Evolutionary conservation across 192 early-diverging fungal genomes (phyloP).

Genomic region (Linnemannia hyalina): DNA sequence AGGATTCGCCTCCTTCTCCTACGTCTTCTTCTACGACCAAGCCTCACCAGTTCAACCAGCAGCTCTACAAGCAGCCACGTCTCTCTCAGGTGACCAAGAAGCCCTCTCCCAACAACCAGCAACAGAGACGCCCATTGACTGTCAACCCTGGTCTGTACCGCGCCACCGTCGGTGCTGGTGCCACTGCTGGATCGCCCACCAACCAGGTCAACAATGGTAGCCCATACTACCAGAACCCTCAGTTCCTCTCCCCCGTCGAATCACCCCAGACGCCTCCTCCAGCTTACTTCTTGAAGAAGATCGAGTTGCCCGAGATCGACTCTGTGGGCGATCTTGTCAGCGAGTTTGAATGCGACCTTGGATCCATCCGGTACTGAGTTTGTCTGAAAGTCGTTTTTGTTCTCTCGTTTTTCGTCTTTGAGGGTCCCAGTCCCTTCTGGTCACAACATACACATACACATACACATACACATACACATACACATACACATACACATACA

Average conservation of each 20-base stretch:
- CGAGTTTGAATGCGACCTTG: slow-evolving; percentile 41
- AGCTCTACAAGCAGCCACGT: slow-evolving; percentile 34
- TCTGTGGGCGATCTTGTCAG: slow-evolving; percentile 37
- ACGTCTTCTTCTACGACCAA: neutral
- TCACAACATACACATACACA: neutral
- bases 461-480: neutral
- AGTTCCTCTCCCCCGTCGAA: slow-evolving; percentile 39
- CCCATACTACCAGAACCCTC: slow-evolving; percentile 31
- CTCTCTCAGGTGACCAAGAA: slow-evolving; percentile 2
- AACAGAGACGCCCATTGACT: slow-evolving; percentile 11
- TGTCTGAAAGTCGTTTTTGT: neutral
- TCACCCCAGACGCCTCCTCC: slow-evolving; percentile 48
- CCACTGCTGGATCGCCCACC: neutral
- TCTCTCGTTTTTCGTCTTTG: neutral
- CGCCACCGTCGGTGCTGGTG: neutral
- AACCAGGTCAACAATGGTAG: slow-evolving; percentile 29
- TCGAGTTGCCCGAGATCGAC: slow-evolving; percentile 38
- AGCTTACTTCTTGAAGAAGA: slow-evolving; percentile 36
- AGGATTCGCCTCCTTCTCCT: slow-evolving; percentile 13
- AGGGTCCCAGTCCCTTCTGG: neutral
- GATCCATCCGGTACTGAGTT: slow-evolving; percentile 32
- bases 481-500: neutral
- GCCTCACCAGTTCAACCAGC: slow-evolving; percentile 23
- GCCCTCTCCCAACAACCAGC: neutral
- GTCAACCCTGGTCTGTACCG: slow-evolving; percentile 13